Evolutionary conservation across 2,329 filamentous ascomycete genomes (phyloP).

Genomic region (Alternaria postmessia): DNA sequence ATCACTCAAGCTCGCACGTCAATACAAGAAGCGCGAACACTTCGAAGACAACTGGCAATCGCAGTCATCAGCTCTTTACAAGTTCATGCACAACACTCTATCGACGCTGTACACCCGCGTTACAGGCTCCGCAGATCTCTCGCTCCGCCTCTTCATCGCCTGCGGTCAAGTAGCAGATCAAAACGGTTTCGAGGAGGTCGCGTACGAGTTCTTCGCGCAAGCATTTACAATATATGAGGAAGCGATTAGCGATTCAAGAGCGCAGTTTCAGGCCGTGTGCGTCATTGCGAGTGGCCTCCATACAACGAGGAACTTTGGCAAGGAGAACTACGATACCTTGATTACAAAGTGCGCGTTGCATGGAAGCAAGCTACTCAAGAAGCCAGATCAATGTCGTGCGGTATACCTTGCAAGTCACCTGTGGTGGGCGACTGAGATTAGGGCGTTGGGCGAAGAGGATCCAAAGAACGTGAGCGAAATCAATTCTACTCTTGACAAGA

Average conservation of each 20-base stretch:
- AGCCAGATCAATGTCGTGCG: constrained; percentile 96
- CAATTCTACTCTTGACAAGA: background rate
- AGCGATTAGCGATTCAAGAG: constrained; percentile 91
- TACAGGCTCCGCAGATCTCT: constrained; percentile 84
- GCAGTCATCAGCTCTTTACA: constrained; percentile 84
- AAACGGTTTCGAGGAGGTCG: constrained; percentile 90
- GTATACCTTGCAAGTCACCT: constrained; percentile 96
- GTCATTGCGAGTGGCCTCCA: constrained; percentile 90
- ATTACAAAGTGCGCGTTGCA: constrained; percentile 98
- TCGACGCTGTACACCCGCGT: constrained; percentile 89
- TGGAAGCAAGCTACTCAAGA: constrained; percentile 94
- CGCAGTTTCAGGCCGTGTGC: constrained; percentile 97
- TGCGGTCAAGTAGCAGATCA: constrained; percentile 94
- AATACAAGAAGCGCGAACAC: constrained; percentile 90
- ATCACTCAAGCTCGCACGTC: constrained; percentile 86
- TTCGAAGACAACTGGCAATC: constrained; percentile 77
- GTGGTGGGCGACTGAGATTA: constrained; percentile 94
- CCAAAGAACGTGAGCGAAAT: constrained; percentile 72
- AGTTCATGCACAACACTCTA: constrained; percentile 90
- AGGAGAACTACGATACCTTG: constrained; percentile 97
- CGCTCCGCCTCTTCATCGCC: constrained; percentile 86
- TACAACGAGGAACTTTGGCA: constrained; percentile 86
- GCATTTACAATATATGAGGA: constrained; percentile 99
- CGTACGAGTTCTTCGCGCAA: constrained; percentile 98
- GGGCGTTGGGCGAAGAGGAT: constrained; percentile 79